Evolutionary conservation across 306 rosid genomes (phyloP).

Genomic region (Prinsepia uniflora): DNA sequence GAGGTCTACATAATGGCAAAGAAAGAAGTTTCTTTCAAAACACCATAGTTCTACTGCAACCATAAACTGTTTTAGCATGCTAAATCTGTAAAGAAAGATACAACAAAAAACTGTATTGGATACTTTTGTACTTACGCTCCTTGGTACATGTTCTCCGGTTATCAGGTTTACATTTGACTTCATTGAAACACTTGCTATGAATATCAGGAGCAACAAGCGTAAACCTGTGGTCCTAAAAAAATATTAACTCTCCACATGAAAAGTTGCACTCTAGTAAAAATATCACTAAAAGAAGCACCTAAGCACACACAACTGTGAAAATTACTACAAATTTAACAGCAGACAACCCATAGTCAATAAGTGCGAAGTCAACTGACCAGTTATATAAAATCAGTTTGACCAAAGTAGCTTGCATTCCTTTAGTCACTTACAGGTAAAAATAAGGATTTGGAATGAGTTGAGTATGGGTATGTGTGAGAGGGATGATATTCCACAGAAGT

Average conservation of each 20-base stretch:
- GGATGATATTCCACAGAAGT: slow-evolving; percentile 15
- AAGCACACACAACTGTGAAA: background rate
- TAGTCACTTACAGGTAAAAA: slow-evolving; percentile 7
- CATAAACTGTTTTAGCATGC: slow-evolving; percentile 22
- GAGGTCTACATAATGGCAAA: background rate
- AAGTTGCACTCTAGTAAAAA: slow-evolving; percentile 2
- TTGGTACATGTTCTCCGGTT: slow-evolving; percentile 34
- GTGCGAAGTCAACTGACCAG: slow-evolving; percentile 2
- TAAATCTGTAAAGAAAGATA: background rate
- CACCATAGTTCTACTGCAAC: slow-evolving; percentile 6
- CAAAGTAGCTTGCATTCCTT: slow-evolving; percentile 11
- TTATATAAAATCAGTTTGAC: slow-evolving; percentile 16
- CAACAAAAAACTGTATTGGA: background rate
- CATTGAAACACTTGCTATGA: slow-evolving; percentile 26
- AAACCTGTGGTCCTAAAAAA: slow-evolving; percentile 40
- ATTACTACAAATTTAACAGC: background rate
- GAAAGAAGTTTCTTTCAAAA: slow-evolving; percentile 5
- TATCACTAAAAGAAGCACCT: slow-evolving; percentile 13
- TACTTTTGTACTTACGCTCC: slow-evolving; percentile 48
- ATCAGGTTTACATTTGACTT: slow-evolving; percentile 29
- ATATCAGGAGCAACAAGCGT: slow-evolving; percentile 27
- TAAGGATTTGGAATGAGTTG: slow-evolving; percentile 11
- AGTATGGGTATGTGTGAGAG: slow-evolving; percentile 16
- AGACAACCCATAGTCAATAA: slow-evolving; percentile 5
- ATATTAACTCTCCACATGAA: slow-evolving; percentile 20